Evolutionary conservation across 805 yeast genomes (phyloP).

Genomic region (Yarrowia sp.): DNA sequence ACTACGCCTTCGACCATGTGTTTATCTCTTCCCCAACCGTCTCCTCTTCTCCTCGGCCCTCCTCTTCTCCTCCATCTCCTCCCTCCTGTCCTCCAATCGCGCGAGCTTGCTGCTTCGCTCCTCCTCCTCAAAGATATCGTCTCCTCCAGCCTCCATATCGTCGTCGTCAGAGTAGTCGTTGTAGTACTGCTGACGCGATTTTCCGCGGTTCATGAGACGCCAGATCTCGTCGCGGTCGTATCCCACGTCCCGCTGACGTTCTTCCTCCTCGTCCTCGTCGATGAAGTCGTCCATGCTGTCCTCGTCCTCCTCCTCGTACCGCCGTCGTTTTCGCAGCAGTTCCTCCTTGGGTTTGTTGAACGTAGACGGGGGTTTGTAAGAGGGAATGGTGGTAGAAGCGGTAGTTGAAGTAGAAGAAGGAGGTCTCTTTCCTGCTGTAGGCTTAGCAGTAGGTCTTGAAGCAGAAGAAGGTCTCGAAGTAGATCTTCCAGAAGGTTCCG

Average conservation of each 20-base stretch:
- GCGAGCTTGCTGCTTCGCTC: constrained; percentile 65
- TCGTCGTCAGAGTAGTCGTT: constrained; percentile 48
- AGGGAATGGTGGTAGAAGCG: neutral
- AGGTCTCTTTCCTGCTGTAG: neutral
- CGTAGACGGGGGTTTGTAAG: constrained; percentile 50
- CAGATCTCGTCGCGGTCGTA: constrained; percentile 86
- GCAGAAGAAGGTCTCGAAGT: too few relatives aligned
- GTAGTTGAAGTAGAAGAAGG: neutral
- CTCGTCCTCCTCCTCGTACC: constrained; percentile 46
- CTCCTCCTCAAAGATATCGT: constrained; percentile 84
- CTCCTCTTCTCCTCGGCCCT: constrained; percentile 31
- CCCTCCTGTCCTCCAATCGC: constrained; percentile 69
- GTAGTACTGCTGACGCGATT: constrained; percentile 48
- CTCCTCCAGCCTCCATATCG: constrained; percentile 95
- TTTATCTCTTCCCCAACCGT: neutral
- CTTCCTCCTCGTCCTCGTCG: constrained; percentile 37
- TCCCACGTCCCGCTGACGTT: constrained; percentile 41
- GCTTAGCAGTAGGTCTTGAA: too few relatives aligned
- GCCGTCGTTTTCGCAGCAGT: constrained; percentile 52
- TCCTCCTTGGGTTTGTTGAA: constrained; percentile 39
- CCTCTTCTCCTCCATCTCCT: constrained; percentile 43
- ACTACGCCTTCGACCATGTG: too few relatives aligned
- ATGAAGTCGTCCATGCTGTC: constrained; percentile 30
- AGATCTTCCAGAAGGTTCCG: neutral
- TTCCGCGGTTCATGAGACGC: constrained; percentile 74